Conservation (phyloP, 169 alveolate species). For the Sarcocystis neurona region DNA sequence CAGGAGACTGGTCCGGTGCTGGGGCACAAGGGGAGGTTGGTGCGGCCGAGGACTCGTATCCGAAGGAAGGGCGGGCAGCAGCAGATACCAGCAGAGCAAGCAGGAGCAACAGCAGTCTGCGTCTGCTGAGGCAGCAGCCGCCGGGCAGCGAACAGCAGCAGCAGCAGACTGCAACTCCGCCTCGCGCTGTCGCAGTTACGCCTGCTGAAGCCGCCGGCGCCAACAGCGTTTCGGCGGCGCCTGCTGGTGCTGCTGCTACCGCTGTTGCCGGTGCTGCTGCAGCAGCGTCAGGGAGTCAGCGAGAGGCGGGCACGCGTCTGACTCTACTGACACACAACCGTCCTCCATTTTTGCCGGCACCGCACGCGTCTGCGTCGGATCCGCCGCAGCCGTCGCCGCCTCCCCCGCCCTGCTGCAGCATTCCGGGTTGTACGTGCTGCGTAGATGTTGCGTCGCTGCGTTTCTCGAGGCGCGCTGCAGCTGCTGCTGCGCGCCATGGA, state of each 20-base stretch:
- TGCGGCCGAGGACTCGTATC: not conserved
- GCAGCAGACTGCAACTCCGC: constrained; percentile 30
- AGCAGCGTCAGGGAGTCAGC: constrained; percentile 33
- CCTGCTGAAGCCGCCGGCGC: not conserved
- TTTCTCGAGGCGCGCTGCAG: no score
- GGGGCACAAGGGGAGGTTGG: not conserved
- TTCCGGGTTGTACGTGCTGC: not conserved
- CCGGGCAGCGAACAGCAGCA: constrained; percentile 29
- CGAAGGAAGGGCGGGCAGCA: not conserved
- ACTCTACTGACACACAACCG: constrained; percentile 15
- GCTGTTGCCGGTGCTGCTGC: constrained; percentile 23
- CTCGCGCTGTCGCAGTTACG: constrained; percentile 32
- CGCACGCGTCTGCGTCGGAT: not conserved
- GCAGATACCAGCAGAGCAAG: not conserved
- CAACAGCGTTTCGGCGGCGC: not conserved
- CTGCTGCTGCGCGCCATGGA: no score
- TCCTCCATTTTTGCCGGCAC: constrained; percentile 27
- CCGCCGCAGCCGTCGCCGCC: constrained; percentile 34
- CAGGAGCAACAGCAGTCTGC: constrained; percentile 49
- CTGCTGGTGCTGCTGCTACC: not conserved
- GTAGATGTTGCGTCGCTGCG: not conserved
- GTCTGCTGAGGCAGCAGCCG: constrained; percentile 12
- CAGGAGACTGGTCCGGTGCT: not conserved
- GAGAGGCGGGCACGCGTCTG: constrained; percentile 36
- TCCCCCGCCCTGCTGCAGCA: constrained; percentile 18